These are phyloP conservation scores for Petasospora rhodanensis DNA, from an alignment of 1,139 yeast species.

Conservation along the genomic window DNA sequence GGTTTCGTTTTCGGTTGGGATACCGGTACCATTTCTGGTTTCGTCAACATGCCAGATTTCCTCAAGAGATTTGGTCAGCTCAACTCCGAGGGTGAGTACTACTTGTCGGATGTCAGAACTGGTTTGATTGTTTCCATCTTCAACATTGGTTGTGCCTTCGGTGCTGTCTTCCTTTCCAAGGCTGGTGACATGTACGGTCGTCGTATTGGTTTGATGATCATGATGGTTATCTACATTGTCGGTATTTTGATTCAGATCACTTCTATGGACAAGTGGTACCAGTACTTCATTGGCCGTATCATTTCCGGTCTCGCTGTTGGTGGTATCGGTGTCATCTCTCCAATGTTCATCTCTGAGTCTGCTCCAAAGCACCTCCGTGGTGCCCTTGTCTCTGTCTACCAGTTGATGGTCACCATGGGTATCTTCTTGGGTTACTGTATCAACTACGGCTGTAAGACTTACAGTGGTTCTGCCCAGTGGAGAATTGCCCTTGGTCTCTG, in stretches of 20 bases:
- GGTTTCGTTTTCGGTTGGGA: constrained; percentile 74
- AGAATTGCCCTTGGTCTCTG: constrained; percentile 59
- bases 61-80: constrained; percentile 44
- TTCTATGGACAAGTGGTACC: constrained; percentile 48
- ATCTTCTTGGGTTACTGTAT: constrained; percentile 62
- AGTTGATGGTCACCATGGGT: constrained; percentile 52
- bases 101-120: constrained; percentile 50
- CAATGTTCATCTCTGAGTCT: constrained; percentile 63
- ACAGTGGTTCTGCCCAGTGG: constrained; percentile 51
- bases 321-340: constrained; percentile 56
- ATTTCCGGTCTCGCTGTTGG: constrained; percentile 67
- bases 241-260: constrained; percentile 65
- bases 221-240: constrained; percentile 53
- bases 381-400: constrained; percentile 60
- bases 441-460: constrained; percentile 52
- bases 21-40: constrained; percentile 78
- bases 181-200: constrained; percentile 60
- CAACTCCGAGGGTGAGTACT: constrained; percentile 30
- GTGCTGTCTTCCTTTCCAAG: constrained; percentile 54
- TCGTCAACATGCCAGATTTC: constrained; percentile 67
- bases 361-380: constrained; percentile 70
- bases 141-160: constrained; percentile 70
- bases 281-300: constrained; percentile 58
- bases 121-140: constrained; percentile 65
- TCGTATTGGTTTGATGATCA: constrained; percentile 51